Conservation (phyloP, 225 moss, liverwort and hornwort species). For the Marchantia polymorpha region DNA sequence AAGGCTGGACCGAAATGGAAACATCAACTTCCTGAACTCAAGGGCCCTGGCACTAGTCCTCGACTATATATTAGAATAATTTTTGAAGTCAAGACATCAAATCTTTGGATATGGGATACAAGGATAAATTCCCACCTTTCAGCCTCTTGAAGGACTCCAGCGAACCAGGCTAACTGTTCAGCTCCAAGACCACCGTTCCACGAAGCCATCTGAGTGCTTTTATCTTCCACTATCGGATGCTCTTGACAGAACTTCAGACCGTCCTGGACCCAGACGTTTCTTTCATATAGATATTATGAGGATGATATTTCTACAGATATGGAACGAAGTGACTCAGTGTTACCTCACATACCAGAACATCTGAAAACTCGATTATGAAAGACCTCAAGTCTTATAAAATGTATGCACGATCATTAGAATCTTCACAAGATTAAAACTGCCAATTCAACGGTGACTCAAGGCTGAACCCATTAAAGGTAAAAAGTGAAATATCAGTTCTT, state of each 20-base stretch:
- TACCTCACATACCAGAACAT: no score
- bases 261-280: constrained; percentile 44
- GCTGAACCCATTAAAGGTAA: not conserved
- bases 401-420: no score
- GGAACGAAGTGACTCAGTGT: no score
- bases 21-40: not conserved
- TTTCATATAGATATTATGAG: no score
- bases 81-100: not conserved
- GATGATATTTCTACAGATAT: no score
- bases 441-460: not conserved
- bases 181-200: constrained; percentile 60
- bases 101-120: not conserved
- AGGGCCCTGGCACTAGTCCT: not conserved
- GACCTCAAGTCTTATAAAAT: no score
- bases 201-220: constrained; percentile 39
- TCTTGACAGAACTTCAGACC: constrained; percentile 39
- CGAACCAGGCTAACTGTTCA: constrained; percentile 54
- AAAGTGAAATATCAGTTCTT: not conserved
- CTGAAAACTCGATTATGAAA: no score
- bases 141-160: constrained; percentile 41
- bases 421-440: no score
- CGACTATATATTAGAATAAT: not conserved
- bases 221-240: constrained; percentile 44
- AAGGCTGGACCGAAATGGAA: not conserved
- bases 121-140: constrained; percentile 28